Base-by-base conservation (phyloP, 495 filamentous ascomycete genomes). In the Thermochaetoides thermophila region DNA sequence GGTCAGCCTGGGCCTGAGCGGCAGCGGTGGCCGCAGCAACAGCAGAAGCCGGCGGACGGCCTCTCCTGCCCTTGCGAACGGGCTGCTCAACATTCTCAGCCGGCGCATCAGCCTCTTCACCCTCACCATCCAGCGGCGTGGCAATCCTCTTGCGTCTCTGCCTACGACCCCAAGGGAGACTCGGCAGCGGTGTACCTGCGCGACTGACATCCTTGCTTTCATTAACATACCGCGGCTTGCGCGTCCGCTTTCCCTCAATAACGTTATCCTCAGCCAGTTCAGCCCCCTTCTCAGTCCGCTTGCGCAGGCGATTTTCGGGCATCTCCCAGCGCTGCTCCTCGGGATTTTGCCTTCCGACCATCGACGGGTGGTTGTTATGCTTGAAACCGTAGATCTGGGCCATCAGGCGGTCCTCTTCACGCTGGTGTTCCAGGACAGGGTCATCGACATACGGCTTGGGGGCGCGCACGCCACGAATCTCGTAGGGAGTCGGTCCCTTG, bases 321-420 rank as follows among this genome's bases (percentile, higher is more conserved):
- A 56, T 44, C 20, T 61, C 62, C 29, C 53, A 53, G 15, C 59
- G 62, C 34, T 68, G 63, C 20, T 57, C 59, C 10, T 59, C 46
- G 0, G 62, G 62, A 25, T 68, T 56, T 26, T 68, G 63, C 3
- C 40, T 42, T 14, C 61, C 62, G 11, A 66, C 41, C 28, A 43
- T 55, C 18, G 49, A 44, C 1, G 52, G 43, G 13, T 55, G 50
- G 2, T 46, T 44, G 25, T 64, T 57, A 37, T 63, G 57, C 29
- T 66, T 61, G 43, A 68, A 68, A 4, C 53, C 55, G 34, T 63
- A 63, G 11, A 44, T 50, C 24, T 52, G 45, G 3, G 62, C 61
- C 56, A 59, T 54, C 26, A 66, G 49, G 28, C 44, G 52, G 34
- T 68, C 63, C 32, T 66, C 52, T 8, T 57, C 49, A 23, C 46